These are phyloP conservation scores for Sclerotinia spermophila DNA, from an alignment of 2,329 filamentous ascomycete genomes.

Conservation along the genomic window DNA sequence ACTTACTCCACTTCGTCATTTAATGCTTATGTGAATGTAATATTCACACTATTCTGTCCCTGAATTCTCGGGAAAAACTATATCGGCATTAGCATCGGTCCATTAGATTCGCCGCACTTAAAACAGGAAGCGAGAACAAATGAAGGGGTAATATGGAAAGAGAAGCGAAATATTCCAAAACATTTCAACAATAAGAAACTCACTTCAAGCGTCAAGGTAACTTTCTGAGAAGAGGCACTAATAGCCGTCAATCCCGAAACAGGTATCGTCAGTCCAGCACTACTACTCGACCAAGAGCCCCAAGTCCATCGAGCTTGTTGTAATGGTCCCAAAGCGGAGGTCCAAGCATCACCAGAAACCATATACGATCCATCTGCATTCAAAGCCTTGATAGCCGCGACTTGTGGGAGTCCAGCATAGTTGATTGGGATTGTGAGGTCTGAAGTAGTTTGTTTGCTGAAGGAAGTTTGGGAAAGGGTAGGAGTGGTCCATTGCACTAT, in stretches of 20 bases:
- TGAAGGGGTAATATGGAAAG: not conserved
- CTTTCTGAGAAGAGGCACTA: not conserved
- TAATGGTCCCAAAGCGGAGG: slow-evolving; percentile 48
- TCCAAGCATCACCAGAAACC: slow-evolving; percentile 50
- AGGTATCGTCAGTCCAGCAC: slow-evolving; percentile 45
- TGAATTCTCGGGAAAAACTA: slow-evolving; percentile 10
- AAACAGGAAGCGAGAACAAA: not conserved
- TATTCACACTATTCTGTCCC: slow-evolving; percentile 10
- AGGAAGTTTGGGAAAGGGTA: slow-evolving; percentile 20
- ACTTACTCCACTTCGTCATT: not conserved
- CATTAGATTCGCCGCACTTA: not conserved
- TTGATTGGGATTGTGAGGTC: slow-evolving; percentile 48
- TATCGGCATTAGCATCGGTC: not conserved
- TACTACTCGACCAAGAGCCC: slow-evolving; percentile 49
- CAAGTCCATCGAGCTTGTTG: slow-evolving; percentile 51
- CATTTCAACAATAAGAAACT: not conserved
- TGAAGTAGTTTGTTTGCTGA: slow-evolving; percentile 14
- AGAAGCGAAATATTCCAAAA: not conserved
- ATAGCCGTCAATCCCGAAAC: slow-evolving; percentile 42
- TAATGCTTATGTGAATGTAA: not conserved
- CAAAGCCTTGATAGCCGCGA: slow-evolving; percentile 50
- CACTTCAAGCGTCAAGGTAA: not conserved
- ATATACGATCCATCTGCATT: slow-evolving; percentile 48
- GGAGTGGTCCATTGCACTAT: slow-evolving; percentile 53
- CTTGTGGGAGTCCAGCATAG: slow-evolving; percentile 48